Evolutionary conservation across 495 filamentous ascomycete species (phyloP).

Genomic region (Podospora comata): DNA sequence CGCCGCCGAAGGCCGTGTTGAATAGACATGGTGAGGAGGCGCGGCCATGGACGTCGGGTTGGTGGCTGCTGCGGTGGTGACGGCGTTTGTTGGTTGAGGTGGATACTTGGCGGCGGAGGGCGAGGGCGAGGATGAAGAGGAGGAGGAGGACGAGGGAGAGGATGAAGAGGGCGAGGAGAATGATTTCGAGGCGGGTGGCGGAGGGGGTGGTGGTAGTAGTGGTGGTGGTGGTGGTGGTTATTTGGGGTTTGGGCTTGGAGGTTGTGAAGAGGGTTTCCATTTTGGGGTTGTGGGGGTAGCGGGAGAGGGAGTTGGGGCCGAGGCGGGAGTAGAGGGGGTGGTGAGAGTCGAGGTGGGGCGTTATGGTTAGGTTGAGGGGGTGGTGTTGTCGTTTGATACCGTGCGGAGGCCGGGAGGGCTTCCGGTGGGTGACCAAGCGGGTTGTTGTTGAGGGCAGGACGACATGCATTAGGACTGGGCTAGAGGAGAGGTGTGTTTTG

Average conservation of each 20-base stretch:
- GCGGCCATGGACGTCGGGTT: constrained; percentile 12
- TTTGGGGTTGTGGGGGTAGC: background rate
- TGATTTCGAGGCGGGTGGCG: constrained; percentile 21
- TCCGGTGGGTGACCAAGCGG: background rate
- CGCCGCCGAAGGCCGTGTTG: constrained; percentile 17
- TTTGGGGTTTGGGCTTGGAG: background rate
- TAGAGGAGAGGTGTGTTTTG: background rate
- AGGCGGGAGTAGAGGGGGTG: background rate
- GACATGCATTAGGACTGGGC: background rate
- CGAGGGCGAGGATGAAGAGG: constrained; percentile 13
- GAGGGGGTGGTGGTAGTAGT: background rate
- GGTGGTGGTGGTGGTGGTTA: background rate
- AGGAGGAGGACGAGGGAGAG: constrained; percentile 18
- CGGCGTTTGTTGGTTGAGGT: background rate
- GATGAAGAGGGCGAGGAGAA: constrained; percentile 20
- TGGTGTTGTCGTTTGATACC: background rate
- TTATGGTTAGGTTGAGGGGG: background rate
- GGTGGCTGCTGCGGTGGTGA: background rate
- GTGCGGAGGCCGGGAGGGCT: background rate
- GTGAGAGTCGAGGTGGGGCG: background rate
- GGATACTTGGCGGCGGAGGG: constrained; percentile 10
- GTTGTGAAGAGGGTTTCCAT: background rate
- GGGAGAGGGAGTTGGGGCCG: background rate
- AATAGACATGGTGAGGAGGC: constrained; percentile 23
- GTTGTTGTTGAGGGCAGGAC: background rate